Conservation (phyloP, 1,139 yeast species). For the Candida buenavistaensis region DNA sequence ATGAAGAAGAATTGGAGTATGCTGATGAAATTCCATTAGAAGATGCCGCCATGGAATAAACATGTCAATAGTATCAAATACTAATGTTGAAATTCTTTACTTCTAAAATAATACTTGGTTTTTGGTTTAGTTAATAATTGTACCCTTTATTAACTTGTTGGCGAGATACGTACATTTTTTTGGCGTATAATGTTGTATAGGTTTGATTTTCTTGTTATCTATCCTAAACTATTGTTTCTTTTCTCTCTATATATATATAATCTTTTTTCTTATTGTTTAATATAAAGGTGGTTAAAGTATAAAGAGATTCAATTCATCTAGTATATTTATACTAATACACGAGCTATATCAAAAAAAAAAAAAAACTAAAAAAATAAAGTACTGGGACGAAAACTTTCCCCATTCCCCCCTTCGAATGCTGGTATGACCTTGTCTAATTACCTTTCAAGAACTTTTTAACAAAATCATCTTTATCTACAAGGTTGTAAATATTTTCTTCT, state of each 20-base stretch:
- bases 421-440: slow-evolving; percentile 17
- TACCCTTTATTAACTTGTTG: slow-evolving; percentile 5
- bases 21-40: slow-evolving; percentile 64
- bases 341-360: neutral
- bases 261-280: slow-evolving; percentile 10
- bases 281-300: slow-evolving; percentile 3
- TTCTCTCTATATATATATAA: slow-evolving; percentile 4
- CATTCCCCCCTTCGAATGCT: too few species aligned
- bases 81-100: slow-evolving; percentile 3
- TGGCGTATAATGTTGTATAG: slow-evolving; percentile 5
- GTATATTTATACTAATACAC: too few species aligned
- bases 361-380: neutral
- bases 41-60: slow-evolving; percentile 46
- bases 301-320: too few species aligned
- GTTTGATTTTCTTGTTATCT: slow-evolving; percentile 6
- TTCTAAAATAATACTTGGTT: slow-evolving; percentile 5
- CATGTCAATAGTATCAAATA: neutral
- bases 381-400: too few species aligned
- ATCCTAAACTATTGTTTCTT: slow-evolving; percentile 5
- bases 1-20: slow-evolving; percentile 70
- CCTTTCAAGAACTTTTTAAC: slow-evolving; percentile 77
- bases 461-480: slow-evolving; percentile 53
- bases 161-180: slow-evolving; percentile 3
- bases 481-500: slow-evolving; percentile 56
- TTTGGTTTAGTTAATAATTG: slow-evolving; percentile 4